Conservation (phyloP, 129 eudicot species). For the Artemisia annua region DNA sequence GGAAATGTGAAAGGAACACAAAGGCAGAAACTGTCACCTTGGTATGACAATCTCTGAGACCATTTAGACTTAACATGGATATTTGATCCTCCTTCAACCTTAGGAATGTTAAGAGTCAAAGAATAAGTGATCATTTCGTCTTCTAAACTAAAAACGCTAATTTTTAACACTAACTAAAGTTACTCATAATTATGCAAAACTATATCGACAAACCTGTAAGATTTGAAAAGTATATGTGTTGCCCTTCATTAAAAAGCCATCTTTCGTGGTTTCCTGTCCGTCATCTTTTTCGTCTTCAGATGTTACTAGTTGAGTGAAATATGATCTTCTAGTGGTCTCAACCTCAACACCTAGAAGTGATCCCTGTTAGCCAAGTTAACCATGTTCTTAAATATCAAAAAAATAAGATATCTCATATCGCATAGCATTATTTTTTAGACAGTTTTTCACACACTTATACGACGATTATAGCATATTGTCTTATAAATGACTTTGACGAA, state of each 20-base stretch:
- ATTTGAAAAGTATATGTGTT: constrained; percentile 62
- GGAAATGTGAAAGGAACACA: constrained; percentile 82
- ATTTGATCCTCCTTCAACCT: constrained; percentile 87
- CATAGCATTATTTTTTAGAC: no score
- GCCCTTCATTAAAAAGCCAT: constrained; percentile 69
- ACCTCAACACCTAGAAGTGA: constrained; percentile 95
- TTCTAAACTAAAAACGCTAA: no score
- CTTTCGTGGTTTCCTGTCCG: constrained; percentile 42
- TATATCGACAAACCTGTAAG: constrained; percentile 47
- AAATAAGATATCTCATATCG: no score
- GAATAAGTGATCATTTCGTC: not conserved
- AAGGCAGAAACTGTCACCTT: constrained; percentile 58
- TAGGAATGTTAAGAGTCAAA: constrained; percentile 17
- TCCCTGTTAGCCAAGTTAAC: constrained; percentile 88
- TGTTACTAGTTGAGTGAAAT: constrained; percentile 46
- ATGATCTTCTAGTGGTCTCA: constrained; percentile 53
- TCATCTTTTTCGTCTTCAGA: constrained; percentile 37
- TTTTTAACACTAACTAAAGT: not conserved
- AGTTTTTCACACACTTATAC: no score
- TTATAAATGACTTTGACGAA: no score
- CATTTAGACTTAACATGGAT: constrained; percentile 61
- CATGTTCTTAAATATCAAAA: constrained; percentile 45
- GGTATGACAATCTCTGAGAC: constrained; percentile 73
- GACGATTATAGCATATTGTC: no score
- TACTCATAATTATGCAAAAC: not conserved